A percentile compares a stretch with the other conserved stretches of the same genome.
phyloP scores from a whole-genome alignment of 192 early-diverging fungal species.

The Backusella sp. region DNA sequence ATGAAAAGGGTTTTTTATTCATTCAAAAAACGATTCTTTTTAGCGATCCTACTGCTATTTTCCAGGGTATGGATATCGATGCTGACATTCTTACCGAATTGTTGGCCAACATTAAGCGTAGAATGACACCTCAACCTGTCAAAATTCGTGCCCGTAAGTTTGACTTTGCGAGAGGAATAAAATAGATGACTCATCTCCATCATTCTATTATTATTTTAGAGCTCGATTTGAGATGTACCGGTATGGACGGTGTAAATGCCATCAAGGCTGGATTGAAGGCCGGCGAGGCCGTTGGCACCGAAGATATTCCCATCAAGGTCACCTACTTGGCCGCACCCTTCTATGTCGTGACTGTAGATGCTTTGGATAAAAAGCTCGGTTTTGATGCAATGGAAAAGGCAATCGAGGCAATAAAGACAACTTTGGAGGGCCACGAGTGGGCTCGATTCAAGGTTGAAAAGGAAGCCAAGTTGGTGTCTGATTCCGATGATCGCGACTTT shows the following conservation, averaged over 20 bases:
- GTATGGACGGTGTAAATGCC: conserved; percentile 94
- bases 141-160: conserved; percentile 86
- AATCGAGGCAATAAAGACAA: conserved; percentile 76
- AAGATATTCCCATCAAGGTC: conserved; percentile 78
- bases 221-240: conserved; percentile 91
- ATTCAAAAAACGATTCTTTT: too few species aligned
- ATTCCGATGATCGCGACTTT: conserved; percentile 93
- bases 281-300: conserved; percentile 79
- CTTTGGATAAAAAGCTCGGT: conserved; percentile 80
- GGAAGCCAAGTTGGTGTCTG: conserved; percentile 87
- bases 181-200: too few species aligned
- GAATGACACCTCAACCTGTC: conserved; percentile 93
- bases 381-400: conserved; percentile 89
- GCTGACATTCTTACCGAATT: conserved; percentile 70
- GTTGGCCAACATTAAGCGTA: conserved; percentile 78
- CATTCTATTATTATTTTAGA: conserved; percentile 46
- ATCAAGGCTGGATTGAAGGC: conserved; percentile 88
- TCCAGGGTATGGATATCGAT: conserved; percentile 75
- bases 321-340: conserved; percentile 91
- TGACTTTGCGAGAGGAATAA: neutral
- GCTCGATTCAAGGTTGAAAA: conserved; percentile 76
- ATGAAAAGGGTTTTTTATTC: neutral
- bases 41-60: conserved; percentile 83
- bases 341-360: conserved; percentile 89
- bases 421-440: conserved; percentile 72